Evolutionary conservation across 2,329 filamentous ascomycete genomes (phyloP), one percentile per base, ranked within the genome.

Genomic region (Aspergillus sp.): DNA sequence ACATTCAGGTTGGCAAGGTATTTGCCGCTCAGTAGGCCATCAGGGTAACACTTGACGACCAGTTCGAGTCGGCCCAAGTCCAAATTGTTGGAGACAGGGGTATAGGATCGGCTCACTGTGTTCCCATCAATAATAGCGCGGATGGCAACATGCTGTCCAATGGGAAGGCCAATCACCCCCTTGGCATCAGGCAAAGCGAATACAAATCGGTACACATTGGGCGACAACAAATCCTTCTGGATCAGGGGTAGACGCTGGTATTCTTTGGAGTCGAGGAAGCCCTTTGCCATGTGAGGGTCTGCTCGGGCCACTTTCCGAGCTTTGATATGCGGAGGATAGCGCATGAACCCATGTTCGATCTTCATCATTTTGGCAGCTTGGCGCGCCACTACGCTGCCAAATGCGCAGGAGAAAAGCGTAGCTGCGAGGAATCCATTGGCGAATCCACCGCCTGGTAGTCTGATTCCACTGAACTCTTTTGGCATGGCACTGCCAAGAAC

Each of bases 111-210:
- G 3, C 75, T 71, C 13, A 87, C 78, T 0, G 72, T 66, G 61
- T 81, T 73, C 5, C 80, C 81, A 41, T 82, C 73, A 9, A 85
- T 69, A 1, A 70, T 72, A 2, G 81, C 81, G 54, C 79, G 79
- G 59, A 87, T 82, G 43, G 82, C 77, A 2, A 87, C 77, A 63
- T 87, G 84, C 67, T 87, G 84, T 10, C 85, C 84, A 6, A 81
- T 83, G 0, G 85, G 85, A 10, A 87, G 76, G 3, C 84, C 84
- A 2, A 86, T 77, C 0, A 84, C 74, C 2, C 78, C 76, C 5
- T 69, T 66, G 0, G 71, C 64, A 0, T 73, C 75, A 0, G 84
- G 84, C 2, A 86, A 77, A 19, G 76, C 70, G 41, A 86, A 85
- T 6, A 76, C 72, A 12, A 84, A 75, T 25, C 76, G 76, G 68